Evolutionary conservation across 768 basidiomycete genomes (phyloP), one percentile per base, ranked within the genome.

Genomic region (Leccinum disarticulatum): DNA sequence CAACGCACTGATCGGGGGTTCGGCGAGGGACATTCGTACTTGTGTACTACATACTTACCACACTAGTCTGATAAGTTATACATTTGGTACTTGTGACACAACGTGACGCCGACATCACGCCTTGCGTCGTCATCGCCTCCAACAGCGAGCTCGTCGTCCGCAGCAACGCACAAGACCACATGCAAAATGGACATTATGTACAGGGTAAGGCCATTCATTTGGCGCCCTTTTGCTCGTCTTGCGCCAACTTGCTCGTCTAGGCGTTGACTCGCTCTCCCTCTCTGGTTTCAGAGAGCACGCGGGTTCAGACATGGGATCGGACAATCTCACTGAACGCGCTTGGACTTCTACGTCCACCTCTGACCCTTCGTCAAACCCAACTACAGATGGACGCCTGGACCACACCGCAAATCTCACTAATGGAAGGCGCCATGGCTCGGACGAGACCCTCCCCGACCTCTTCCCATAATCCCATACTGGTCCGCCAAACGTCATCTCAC

Each of bases 401-500:
- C 65, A 68, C 53, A 62, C 70, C 58, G 67, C 22, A 78, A 77
- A 62, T 69, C 76, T 38, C 70, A 57, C 59, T 28, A 64, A 77
- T 46, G 76, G 72, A n/a, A 72, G 66, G 63, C 73, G 33, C 28
- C 79, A 76, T 63, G 77, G 73, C 11, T 84, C 83, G 1, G 71
- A 80, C 11, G 84, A 80, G 53, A 80, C 79, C 5, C 35, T 79
- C 68, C 22, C 22, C 22, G 22, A 22, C 71, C 73, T 30, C 62
- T 83, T n/a, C 86, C 89, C 51, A 80, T 86, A 30, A 82, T 90
- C 19, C 90, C 90, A 0, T 89, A 90, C 73, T 92, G 89, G 89
- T 88, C 89, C 46, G 87, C 88, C 5, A 95, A 95, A 72, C 85
- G 95, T 47, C 95, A 98, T 77, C 82, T 93, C 36, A 93, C 91